Evolutionary conservation across 73 alveolate genomes (phyloP), one percentile per base, ranked within the genome.

Genomic region (Symbiodinium natans): DNA sequence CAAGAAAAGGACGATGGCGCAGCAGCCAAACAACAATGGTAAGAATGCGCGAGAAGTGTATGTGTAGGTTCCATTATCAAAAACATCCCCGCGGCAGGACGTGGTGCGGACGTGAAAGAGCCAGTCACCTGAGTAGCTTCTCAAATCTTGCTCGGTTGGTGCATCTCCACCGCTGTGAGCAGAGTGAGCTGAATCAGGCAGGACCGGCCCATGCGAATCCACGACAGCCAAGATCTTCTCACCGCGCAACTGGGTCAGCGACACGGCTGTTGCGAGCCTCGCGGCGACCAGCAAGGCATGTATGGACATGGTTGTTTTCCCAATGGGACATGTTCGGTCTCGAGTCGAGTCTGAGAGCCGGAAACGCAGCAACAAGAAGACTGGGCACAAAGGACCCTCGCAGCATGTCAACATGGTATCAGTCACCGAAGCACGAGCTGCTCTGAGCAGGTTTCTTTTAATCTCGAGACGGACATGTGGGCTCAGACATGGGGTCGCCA

Each of bases 51-150:
- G 46, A 17, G 97, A 90, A 43, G 80, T 41, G 21, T 11, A 8
- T 13, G 89, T 90, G 88, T 82, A 56, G 83, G 88, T 83, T 11
- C 97, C 97, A 42, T 90, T 90, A 89, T 90, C 97, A 23, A 90
- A 90, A 2, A 85, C 88, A 73, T 68, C 68, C 15, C 97, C 97
- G 38, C 71, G 97, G 33, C 97, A 90, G 27, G 97, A 82, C 3
- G 98, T 92, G 83, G 98, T 92, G 39, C 74, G 59, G 43, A 92
- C 98, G 27, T 80, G 90, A 46, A 92, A 92, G 25, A 92, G 68
- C 98, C 98, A 92, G 68, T 92, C 98, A 7, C 98, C 98, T 4
- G 97, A 90, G 56, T 43, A 90, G 36, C 46, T 27, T 56, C 43
- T 90, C 56, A 90, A 29, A 17, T 40, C 88, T 52, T 40, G 42